Percentiles rank a stretch among this genome's conserved stretches.
phyloP scores from a whole-genome alignment of 1,284 basidiomycete genomes.

The Tilletia setariae region DNA sequence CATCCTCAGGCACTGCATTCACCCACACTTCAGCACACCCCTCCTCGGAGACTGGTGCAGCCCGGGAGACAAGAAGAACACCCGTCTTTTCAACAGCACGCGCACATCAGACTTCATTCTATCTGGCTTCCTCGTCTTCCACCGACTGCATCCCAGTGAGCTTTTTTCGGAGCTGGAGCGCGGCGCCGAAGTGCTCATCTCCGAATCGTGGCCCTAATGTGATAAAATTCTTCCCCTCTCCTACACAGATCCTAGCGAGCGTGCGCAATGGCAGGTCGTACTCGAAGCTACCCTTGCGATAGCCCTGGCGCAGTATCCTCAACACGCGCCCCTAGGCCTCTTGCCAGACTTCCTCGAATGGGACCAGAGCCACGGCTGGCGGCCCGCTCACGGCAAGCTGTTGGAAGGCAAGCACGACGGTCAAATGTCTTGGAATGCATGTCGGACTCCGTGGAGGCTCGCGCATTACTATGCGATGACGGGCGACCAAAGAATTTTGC shows the following conservation, averaged over 20 bases:
- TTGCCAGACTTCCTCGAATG: slow-evolving; percentile 41
- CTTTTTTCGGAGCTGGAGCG: not conserved
- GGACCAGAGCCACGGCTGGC: slow-evolving; percentile 25
- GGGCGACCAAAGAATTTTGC: slow-evolving; percentile 35
- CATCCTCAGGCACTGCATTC: slow-evolving; percentile 32
- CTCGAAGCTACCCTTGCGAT: slow-evolving; percentile 31
- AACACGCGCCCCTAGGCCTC: slow-evolving; percentile 25
- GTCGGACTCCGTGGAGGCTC: slow-evolving; percentile 46
- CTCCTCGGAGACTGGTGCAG: slow-evolving; percentile 48
- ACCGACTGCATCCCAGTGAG: slow-evolving; percentile 24
- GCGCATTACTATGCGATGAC: slow-evolving; percentile 42
- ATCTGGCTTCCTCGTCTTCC: slow-evolving; percentile 37
- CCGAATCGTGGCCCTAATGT: too few relatives aligned
- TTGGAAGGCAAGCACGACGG: slow-evolving; percentile 44
- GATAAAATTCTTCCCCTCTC: not conserved
- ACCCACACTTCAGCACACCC: slow-evolving; percentile 35
- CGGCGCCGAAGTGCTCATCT: not conserved
- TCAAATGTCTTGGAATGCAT: slow-evolving; percentile 45
- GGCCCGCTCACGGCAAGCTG: slow-evolving; percentile 29
- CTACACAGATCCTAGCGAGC: slow-evolving; percentile 20
- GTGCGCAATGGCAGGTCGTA: slow-evolving; percentile 35
- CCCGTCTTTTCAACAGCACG: slow-evolving; percentile 36
- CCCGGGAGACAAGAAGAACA: slow-evolving; percentile 25
- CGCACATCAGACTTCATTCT: slow-evolving; percentile 44
- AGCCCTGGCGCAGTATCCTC: slow-evolving; percentile 23